Evolutionary conservation across 1,284 basidiomycete genomes (phyloP).

Genomic region (Stereum hirsutum): DNA sequence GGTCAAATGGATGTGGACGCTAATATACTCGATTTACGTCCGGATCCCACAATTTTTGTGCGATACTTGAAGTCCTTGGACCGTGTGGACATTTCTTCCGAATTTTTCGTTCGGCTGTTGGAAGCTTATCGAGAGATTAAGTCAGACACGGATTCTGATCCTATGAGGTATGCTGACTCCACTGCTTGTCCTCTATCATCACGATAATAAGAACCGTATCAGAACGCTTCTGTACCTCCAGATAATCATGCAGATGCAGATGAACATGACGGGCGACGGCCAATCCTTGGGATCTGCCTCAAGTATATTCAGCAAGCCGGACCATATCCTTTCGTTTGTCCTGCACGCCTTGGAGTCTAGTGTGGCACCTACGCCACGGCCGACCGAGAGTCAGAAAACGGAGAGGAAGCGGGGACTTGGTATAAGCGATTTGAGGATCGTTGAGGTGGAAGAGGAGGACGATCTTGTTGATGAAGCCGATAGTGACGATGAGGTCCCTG

Average conservation of each 20-base stretch:
- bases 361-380: conserved; percentile 13
- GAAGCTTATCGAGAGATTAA: conserved; percentile 56
- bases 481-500: conserved; percentile 53
- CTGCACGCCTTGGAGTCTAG: conserved; percentile 50
- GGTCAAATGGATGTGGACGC: conserved; percentile 40
- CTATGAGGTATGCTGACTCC: conserved; percentile 36
- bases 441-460: conserved; percentile 27
- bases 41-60: conserved; percentile 64
- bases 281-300: conserved; percentile 26
- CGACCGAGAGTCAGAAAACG: conserved; percentile 5
- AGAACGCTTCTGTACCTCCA: conserved; percentile 63
- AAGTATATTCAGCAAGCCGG: conserved; percentile 62
- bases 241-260: conserved; percentile 73
- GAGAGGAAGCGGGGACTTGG: conserved; percentile 18
- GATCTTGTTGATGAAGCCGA: conserved; percentile 28
- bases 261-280: conserved; percentile 44
- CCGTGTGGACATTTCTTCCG: conserved; percentile 59
- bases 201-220: conserved; percentile 16
- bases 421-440: conserved; percentile 33
- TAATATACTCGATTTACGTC: conserved; percentile 60
- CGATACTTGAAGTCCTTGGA: conserved; percentile 54
- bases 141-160: conserved; percentile 33
- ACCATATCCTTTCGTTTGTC: conserved; percentile 71
- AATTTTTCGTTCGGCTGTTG: conserved; percentile 65
- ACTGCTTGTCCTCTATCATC: conserved; percentile 1